phyloP scores from a whole-genome alignment of 306 rosid genomes.

The barrel medic (Medicago truncatula) region MtrunA17r5.0-ANR NC_053042.1:48891501-48892000 shows the following conservation, averaged over 20 bases:
- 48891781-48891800: neutral
- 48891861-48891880: neutral
- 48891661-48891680: conserved; percentile 87
- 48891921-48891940: conserved; percentile 19
- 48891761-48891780: neutral
- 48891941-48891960: neutral
- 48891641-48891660: conserved; percentile 84
- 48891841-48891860: neutral
- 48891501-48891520: conserved; percentile 82
- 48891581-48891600: neutral
- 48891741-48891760: neutral
- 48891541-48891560: conserved; percentile 73
- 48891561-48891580: conserved; percentile 34
- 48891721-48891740: conserved; percentile 29
- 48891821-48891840: neutral
- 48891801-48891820: neutral
- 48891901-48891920: neutral
- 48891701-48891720: conserved; percentile 64
- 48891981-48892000: neutral
- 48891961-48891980: neutral
- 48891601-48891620: conserved; percentile 4
- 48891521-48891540: conserved; percentile 77
- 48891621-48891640: conserved; percentile 56
- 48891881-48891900: neutral
- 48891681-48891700: conserved; percentile 88